Evolutionary conservation across 2,329 filamentous ascomycete species (phyloP), one percentile per base, ranked within the genome.

Genomic region (Zymoseptoria crescenta): DNA sequence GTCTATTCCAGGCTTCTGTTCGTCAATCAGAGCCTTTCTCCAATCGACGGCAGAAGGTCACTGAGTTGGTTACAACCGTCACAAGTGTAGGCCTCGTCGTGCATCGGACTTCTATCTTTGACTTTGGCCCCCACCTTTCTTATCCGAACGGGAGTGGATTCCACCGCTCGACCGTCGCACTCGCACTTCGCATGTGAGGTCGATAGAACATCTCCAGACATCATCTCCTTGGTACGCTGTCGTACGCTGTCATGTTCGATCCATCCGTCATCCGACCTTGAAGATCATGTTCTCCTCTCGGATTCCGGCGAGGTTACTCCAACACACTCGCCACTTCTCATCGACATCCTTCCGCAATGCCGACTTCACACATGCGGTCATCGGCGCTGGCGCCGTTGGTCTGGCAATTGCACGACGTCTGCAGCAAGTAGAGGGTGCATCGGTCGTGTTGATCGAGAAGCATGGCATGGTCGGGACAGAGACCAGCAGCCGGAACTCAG

Each of bases 401-500:
- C 82, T 96, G 1, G 88, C 92, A 8, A 83, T 91, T 57, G 89
- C 91, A 4, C 83, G 88, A 4, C 81, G 86, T 63, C 81, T 96
- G 24, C 85, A 91, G 56, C 74, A 75, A 59, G 77, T 80, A 60
- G 78, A 84, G 30, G 77, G 80, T 20, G 80, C 81, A 5, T 84
- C 83, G 1, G 93, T 89, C 0, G 80, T 96, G 10, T 79, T 96
- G 56, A 84, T 96, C 1, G 92, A 96, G 75, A 85, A 88, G 27
- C 89, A 96, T 77, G 74, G 79, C 21, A 80, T 82, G 55, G 80
- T 89, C 27, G 92, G 92, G 54, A 93, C 85, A 28, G 92, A 96
- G 77, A 96, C 91, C 0, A 92, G 88, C 63, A 89, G 88, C 64
- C 86, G 92, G 66, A 96, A 96, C 77, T 93, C 88, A 70, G 92